Evolutionary conservation across 371 early-diverging fungal species (phyloP).

Genomic region (Zancudomyces culisetae): DNA sequence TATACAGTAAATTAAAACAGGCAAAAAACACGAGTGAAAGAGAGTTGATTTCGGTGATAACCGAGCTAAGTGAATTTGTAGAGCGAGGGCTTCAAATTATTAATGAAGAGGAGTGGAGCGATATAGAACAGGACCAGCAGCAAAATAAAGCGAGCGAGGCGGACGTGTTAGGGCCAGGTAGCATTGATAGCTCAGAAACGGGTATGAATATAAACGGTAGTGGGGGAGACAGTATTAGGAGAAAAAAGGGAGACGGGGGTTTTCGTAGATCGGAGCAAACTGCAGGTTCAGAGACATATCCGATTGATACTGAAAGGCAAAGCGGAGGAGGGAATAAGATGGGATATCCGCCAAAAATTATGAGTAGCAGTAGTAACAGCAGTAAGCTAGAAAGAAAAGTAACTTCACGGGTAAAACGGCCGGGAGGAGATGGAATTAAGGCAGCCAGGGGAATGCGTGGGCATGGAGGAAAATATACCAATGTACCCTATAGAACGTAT

Average conservation of each 20-base stretch:
- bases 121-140: background rate
- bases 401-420: background rate
- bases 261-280: too few species aligned
- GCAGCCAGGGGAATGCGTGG: background rate
- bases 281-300: too few species aligned
- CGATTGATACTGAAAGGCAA: too few species aligned
- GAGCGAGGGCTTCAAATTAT: conserved; percentile 20
- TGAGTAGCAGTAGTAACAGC: background rate
- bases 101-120: conserved; percentile 10
- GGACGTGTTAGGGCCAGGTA: conserved; percentile 3
- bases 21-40: conserved; percentile 19
- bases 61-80: conserved; percentile 19
- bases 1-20: conserved; percentile 5
- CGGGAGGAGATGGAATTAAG: background rate
- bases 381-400: background rate
- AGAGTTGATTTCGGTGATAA: conserved; percentile 17
- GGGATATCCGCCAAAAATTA: too few species aligned
- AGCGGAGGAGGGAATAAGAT: too few species aligned
- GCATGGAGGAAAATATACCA: background rate
- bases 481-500: background rate
- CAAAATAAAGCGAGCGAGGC: background rate
- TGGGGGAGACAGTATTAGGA: background rate
- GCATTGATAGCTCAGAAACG: background rate
- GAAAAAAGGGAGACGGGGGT: background rate
- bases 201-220: background rate